These are phyloP conservation scores for Puccinia novopanici DNA, from an alignment of 1,284 basidiomycete species.

Conservation along the genomic window DNA sequence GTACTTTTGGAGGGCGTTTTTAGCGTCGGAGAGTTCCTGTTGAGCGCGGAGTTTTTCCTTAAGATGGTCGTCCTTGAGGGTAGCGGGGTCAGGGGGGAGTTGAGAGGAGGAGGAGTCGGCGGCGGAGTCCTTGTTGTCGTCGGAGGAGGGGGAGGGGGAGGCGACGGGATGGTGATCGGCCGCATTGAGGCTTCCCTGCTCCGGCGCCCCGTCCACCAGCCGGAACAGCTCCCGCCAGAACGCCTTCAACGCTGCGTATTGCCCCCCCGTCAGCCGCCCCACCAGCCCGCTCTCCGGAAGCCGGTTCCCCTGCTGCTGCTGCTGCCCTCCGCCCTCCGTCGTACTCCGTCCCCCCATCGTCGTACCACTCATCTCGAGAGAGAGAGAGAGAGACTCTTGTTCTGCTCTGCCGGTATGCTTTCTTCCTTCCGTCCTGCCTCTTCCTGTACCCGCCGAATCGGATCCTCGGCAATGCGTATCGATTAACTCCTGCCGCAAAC, in stretches of 20 bases:
- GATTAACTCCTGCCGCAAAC: too few species aligned
- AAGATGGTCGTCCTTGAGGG: constrained; percentile 24
- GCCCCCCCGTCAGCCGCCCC: constrained; percentile 21
- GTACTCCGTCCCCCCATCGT: too few species aligned
- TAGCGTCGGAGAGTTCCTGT: constrained; percentile 48
- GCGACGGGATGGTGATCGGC: not conserved
- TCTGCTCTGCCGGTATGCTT: too few species aligned
- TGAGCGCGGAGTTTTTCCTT: constrained; percentile 46
- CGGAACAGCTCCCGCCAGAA: constrained; percentile 48
- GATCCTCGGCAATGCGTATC: too few species aligned
- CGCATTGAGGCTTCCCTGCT: not conserved
- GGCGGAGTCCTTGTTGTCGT: too few species aligned
- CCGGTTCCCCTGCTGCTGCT: constrained; percentile 18
- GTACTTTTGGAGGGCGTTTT: constrained; percentile 43
- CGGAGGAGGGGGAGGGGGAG: too few species aligned
- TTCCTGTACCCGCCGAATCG: too few species aligned
- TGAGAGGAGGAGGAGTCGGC: not conserved
- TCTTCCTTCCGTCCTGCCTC: too few species aligned
- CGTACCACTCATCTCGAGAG: too few species aligned
- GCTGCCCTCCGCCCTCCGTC: too few species aligned
- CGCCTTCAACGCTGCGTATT: constrained; percentile 33
- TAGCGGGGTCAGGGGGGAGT: not conserved
- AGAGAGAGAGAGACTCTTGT: too few species aligned
- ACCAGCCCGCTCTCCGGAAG: constrained; percentile 43
- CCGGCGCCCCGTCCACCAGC: constrained; percentile 29